Conservation (phyloP, 2,329 filamentous ascomycete species). For the Xylaria hypoxylon region DNA sequence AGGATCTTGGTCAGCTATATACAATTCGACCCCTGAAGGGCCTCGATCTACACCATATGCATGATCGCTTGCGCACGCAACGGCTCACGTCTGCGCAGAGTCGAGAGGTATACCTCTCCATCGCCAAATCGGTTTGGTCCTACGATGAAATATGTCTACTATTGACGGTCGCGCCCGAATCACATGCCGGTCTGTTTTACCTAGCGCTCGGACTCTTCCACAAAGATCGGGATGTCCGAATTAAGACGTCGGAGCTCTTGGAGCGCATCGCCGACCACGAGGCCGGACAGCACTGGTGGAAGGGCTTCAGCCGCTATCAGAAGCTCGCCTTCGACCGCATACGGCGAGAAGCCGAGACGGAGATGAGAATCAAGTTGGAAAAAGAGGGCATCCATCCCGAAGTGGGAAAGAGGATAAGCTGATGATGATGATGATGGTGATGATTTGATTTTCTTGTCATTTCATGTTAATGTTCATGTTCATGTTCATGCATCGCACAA, state of each 20-base stretch:
- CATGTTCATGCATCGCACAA: slow-evolving; percentile 19
- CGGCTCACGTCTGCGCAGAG: slow-evolving; percentile 81
- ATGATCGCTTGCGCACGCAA: slow-evolving; percentile 87
- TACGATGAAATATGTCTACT: slow-evolving; percentile 90
- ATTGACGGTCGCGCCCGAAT: slow-evolving; percentile 84
- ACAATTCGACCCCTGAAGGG: slow-evolving; percentile 76
- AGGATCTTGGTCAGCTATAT: slow-evolving; percentile 75
- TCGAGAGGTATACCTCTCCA: slow-evolving; percentile 85
- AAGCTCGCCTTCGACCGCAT: slow-evolving; percentile 87
- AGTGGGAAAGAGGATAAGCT: slow-evolving; percentile 64
- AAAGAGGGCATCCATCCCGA: slow-evolving; percentile 57
- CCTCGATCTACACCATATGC: slow-evolving; percentile 91
- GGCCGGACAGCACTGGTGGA: slow-evolving; percentile 94
- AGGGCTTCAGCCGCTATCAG: slow-evolving; percentile 84
- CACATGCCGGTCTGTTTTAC: slow-evolving; percentile 90
- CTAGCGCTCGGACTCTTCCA: slow-evolving; percentile 92
- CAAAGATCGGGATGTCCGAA: slow-evolving; percentile 81
- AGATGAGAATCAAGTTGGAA: slow-evolving; percentile 60
- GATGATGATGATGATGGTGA: slow-evolving; percentile 32
- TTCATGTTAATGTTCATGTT: neutral
- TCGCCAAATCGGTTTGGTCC: slow-evolving; percentile 78
- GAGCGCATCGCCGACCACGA: slow-evolving; percentile 87
- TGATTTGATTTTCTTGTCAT: slow-evolving; percentile 1
- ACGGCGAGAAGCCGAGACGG: slow-evolving; percentile 71
- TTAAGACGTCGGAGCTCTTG: slow-evolving; percentile 81